These are phyloP conservation scores for Rhodotorula kratochvilovae DNA, from an alignment of 768 basidiomycete genomes.

Conservation along the genomic window DNA sequence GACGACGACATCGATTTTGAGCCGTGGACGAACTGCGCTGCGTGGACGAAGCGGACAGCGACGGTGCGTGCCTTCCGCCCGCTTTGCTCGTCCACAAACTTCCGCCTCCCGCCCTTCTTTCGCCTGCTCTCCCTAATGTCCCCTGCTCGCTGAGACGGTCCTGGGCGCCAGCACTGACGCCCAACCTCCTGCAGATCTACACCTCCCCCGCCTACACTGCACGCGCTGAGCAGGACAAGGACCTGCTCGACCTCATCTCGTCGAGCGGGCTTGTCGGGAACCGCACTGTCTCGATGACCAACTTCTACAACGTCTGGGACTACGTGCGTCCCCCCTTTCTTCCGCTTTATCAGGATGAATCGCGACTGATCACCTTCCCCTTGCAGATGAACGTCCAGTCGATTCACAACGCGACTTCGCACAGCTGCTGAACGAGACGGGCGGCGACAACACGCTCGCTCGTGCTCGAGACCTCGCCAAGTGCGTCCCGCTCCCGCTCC, in stretches of 20 bases:
- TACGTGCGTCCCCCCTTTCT: constrained; percentile 1
- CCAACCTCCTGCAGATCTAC: constrained; percentile 51
- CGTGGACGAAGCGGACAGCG: constrained; percentile 56
- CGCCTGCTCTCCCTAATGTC: too few species aligned
- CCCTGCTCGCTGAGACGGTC: too few species aligned
- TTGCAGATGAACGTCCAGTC: constrained; percentile 72
- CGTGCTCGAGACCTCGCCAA: constrained; percentile 71
- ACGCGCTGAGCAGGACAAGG: constrained; percentile 13
- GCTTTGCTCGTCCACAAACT: neutral
- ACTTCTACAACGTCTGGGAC: constrained; percentile 43
- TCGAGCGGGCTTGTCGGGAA: constrained; percentile 36
- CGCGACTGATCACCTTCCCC: neutral
- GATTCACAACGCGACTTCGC: constrained; percentile 78
- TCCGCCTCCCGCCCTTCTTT: neutral
- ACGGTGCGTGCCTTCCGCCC: constrained; percentile 29
- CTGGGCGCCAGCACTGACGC: neutral
- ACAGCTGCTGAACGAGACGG: constrained; percentile 64
- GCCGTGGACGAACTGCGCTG: constrained; percentile 24
- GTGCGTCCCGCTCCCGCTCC: neutral
- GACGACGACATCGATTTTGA: constrained; percentile 33
- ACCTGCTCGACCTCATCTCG: constrained; percentile 33
- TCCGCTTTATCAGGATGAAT: neutral
- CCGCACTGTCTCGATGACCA: constrained; percentile 35
- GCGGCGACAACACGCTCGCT: constrained; percentile 56
- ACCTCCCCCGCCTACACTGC: constrained; percentile 49